Evolutionary conservation across 129 eudicot genomes (phyloP).

Genomic region (Dittrichia graveolens): DNA sequence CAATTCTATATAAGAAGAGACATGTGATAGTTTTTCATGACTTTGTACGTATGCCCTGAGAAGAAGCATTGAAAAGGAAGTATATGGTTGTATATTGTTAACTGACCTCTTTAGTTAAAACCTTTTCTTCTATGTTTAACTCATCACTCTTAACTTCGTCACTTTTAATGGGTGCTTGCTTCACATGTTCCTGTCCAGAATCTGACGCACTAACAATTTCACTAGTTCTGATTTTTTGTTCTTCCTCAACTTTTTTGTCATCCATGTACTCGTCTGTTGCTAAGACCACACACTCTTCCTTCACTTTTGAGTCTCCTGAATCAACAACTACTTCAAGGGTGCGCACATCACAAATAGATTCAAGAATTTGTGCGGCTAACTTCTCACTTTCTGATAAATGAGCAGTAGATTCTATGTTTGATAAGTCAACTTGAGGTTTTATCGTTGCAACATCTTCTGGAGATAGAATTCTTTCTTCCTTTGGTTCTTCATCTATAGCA

Average conservation of each 20-base stretch:
- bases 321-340: conserved; percentile 18
- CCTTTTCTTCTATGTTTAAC: conserved; percentile 16
- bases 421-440: conserved; percentile 22
- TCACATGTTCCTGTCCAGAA: conserved; percentile 10
- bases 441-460: conserved; percentile 19
- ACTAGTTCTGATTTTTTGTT: background rate
- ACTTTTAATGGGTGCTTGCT: background rate
- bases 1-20: background rate
- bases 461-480: conserved; percentile 15
- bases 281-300: conserved; percentile 21
- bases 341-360: conserved; percentile 29
- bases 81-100: conserved; percentile 1
- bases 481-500: conserved; percentile 13
- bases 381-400: conserved; percentile 25
- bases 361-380: conserved; percentile 23
- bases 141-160: conserved; percentile 5
- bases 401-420: conserved; percentile 22
- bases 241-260: conserved; percentile 17
- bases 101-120: conserved; percentile 21
- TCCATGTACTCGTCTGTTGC: conserved; percentile 3
- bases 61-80: background rate
- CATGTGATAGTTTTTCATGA: background rate
- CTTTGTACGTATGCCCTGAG: background rate
- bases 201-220: conserved; percentile 26
- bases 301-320: conserved; percentile 25